These are phyloP conservation scores for Dillenia turbinata DNA, from an alignment of 164 flowering plant genomes.

Conservation along the genomic window DNA sequence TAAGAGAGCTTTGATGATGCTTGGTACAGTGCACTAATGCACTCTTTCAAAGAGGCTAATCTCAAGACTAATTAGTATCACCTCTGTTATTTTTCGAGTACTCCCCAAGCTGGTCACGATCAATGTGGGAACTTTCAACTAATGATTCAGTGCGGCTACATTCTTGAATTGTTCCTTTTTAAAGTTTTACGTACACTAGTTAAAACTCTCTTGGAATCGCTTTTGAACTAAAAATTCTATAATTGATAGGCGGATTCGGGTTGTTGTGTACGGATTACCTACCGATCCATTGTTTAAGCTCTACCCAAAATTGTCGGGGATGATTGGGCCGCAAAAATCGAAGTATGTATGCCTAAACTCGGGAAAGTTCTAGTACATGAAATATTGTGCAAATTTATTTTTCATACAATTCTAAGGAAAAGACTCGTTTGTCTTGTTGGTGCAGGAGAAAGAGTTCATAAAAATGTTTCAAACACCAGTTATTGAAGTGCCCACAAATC, in stretches of 20 bases:
- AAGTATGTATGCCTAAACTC: conserved; percentile 35
- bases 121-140: no score
- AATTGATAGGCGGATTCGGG: conserved; percentile 81
- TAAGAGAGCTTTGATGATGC: no score
- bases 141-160: conserved; percentile 57
- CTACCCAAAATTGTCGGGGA: conserved; percentile 95
- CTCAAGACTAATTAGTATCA: no score
- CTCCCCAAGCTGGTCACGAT: no score
- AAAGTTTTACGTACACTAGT: conserved; percentile 1
- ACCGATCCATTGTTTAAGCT: conserved; percentile 95
- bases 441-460: conserved; percentile 91
- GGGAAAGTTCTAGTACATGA: no score
- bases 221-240: conserved; percentile 9
- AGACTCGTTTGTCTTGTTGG: not conserved
- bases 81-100: no score
- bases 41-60: no score
- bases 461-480: conserved; percentile 98
- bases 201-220: not conserved
- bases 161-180: conserved; percentile 2
- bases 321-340: conserved; percentile 99
- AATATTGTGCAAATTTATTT: not conserved
- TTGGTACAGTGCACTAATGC: no score
- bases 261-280: conserved; percentile 96
- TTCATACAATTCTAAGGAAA: no score
- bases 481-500: conserved; percentile 92